These are phyloP conservation scores for Neurospora sp. DNA, from an alignment of 495 filamentous ascomycete genomes.

Conservation along the genomic window DNA sequence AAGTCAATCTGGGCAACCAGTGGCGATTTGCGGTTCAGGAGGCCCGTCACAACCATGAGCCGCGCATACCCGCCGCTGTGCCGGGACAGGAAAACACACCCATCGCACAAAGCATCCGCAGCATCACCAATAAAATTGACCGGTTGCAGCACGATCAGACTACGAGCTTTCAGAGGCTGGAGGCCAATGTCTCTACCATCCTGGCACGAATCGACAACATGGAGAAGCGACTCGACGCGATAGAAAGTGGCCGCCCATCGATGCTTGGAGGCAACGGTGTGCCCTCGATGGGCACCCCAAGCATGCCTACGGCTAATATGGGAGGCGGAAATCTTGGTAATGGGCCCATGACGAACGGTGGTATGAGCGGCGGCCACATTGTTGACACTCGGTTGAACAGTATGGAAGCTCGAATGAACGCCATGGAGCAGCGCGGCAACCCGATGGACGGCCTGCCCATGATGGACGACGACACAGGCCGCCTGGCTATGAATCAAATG, in stretches of 20 bases:
- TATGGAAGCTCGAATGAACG: slow-evolving; percentile 30
- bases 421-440: slow-evolving; percentile 28
- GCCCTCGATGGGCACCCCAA: slow-evolving; percentile 18
- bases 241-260: slow-evolving; percentile 15
- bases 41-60: slow-evolving; percentile 39
- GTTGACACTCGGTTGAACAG: slow-evolving; percentile 28
- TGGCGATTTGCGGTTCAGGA: slow-evolving; percentile 41
- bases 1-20: slow-evolving; percentile 39
- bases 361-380: slow-evolving; percentile 18
- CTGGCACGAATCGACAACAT: slow-evolving; percentile 26
- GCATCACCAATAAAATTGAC: slow-evolving; percentile 37
- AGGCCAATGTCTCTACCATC: slow-evolving; percentile 9
- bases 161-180: slow-evolving; percentile 21
- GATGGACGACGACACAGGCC: slow-evolving; percentile 34
- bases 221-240: slow-evolving; percentile 33
- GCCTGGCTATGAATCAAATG: slow-evolving; percentile 15
- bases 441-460: slow-evolving; percentile 34
- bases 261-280: slow-evolving; percentile 19
- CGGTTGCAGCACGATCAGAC: slow-evolving; percentile 34
- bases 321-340: slow-evolving; percentile 18
- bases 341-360: slow-evolving; percentile 16
- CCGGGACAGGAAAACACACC: slow-evolving; percentile 37
- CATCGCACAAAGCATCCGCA: slow-evolving; percentile 34
- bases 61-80: slow-evolving; percentile 29
- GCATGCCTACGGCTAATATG: slow-evolving; percentile 26